phyloP scores from a whole-genome alignment of 148 eudicot species.

The Nepenthes mirabilis region DNA sequence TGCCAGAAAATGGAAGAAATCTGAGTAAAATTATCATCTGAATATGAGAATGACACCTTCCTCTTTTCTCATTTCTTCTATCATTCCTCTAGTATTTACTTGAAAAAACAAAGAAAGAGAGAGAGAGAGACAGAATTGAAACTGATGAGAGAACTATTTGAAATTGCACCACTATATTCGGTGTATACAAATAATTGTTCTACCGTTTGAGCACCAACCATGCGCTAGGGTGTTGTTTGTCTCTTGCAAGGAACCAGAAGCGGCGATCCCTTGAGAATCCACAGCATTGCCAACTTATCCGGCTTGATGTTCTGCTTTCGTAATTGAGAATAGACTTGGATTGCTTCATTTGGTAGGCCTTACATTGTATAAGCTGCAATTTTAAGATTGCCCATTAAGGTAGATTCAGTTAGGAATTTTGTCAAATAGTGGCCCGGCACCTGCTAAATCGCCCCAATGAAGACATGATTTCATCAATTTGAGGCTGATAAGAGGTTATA shows the following conservation, averaged over 20 bases:
- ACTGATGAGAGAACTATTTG: no score
- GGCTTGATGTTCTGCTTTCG: slow-evolving; percentile 15
- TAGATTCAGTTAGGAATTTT: slow-evolving; percentile 48
- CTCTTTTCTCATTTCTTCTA: no score
- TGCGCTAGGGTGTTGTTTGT: no score
- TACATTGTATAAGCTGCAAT: slow-evolving; percentile 52
- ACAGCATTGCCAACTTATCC: slow-evolving; percentile 43
- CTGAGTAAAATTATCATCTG: no score
- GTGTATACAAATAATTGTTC: no score
- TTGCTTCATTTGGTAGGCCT: slow-evolving; percentile 36
- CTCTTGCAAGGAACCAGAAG: neutral
- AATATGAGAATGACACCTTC: no score
- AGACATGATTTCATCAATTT: slow-evolving; percentile 24
- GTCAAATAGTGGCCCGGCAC: slow-evolving; percentile 68
- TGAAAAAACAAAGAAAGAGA: no score
- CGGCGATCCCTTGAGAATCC: slow-evolving; percentile 58
- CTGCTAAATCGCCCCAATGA: slow-evolving; percentile 34
- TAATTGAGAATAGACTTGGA: slow-evolving; percentile 30
- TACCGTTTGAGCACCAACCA: no score
- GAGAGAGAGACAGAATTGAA: no score
- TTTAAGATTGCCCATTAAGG: slow-evolving; percentile 38
- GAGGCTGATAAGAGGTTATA: slow-evolving; percentile 26
- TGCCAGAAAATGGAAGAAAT: no score
- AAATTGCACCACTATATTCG: no score
- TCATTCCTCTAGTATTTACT: no score